Percentiles rank a stretch among this genome's conserved stretches.
Evolutionary conservation across 2,329 filamentous ascomycete genomes (phyloP).

Genomic region (Aspergillus neotritici): DNA sequence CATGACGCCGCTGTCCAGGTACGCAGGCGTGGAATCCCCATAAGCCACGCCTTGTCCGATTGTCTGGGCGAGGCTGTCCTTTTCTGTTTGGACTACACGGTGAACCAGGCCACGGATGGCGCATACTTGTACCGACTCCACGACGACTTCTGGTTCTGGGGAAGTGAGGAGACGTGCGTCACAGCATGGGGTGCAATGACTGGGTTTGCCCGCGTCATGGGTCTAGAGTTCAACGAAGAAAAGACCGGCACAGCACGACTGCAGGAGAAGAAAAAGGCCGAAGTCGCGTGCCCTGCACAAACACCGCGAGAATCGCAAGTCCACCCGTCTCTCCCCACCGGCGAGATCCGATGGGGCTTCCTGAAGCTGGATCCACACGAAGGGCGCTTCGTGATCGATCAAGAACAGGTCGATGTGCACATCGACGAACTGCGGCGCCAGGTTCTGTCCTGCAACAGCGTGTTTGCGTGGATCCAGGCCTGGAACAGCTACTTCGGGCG

Average conservation of each 20-base stretch:
- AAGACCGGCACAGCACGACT: slow-evolving; percentile 53
- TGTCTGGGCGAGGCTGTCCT: slow-evolving; percentile 56
- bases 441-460: slow-evolving; percentile 49
- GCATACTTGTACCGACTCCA: slow-evolving; percentile 56
- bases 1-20: slow-evolving; percentile 38
- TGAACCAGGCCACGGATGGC: slow-evolving; percentile 54
- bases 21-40: slow-evolving; percentile 55
- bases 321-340: slow-evolving; percentile 40
- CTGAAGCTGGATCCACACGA: slow-evolving; percentile 49
- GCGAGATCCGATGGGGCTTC: slow-evolving; percentile 56
- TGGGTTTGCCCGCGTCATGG: slow-evolving; percentile 51
- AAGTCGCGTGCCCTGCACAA: background rate
- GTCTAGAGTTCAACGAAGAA: slow-evolving; percentile 53
- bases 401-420: slow-evolving; percentile 54
- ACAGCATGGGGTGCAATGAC: slow-evolving; percentile 56
- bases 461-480: slow-evolving; percentile 56
- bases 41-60: slow-evolving; percentile 55
- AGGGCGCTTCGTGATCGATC: slow-evolving; percentile 56
- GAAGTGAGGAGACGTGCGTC: slow-evolving; percentile 48
- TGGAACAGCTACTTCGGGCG: slow-evolving; percentile 55
- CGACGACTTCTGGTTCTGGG: slow-evolving; percentile 65
- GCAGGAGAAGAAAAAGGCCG: slow-evolving; percentile 9
- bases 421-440: slow-evolving; percentile 56
- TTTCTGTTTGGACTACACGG: slow-evolving; percentile 60
- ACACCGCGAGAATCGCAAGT: slow-evolving; percentile 4